phyloP scores from a whole-genome alignment of 2,329 filamentous ascomycete species.

The Pyrenophora graminea region DNA sequence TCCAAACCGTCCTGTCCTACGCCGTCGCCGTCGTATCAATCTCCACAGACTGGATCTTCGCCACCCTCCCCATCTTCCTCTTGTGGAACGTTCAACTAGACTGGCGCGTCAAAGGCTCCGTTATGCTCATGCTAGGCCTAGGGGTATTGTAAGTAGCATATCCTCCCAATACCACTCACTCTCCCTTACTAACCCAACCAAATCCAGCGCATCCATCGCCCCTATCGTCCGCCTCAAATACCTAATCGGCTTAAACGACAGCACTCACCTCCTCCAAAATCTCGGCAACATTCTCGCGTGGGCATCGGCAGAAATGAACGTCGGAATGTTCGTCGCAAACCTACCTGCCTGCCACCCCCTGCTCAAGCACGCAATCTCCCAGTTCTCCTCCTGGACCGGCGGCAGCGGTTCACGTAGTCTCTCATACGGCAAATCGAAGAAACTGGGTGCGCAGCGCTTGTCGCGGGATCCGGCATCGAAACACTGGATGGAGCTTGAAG shows the following conservation, averaged over 20 bases:
- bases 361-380: conserved; percentile 7
- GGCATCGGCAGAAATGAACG: conserved; percentile 13
- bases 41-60: conserved; percentile 11
- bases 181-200: no score
- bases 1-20: conserved; percentile 8
- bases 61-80: conserved; percentile 8
- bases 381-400: conserved; percentile 6
- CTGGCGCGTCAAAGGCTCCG: conserved; percentile 11
- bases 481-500: conserved; percentile 8
- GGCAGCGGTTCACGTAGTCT: neutral
- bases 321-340: conserved; percentile 12
- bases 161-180: neutral
- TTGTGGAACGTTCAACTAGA: conserved; percentile 11
- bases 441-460: neutral
- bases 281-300: conserved; percentile 9
- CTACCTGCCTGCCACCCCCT: conserved; percentile 10
- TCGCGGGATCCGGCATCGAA: neutral
- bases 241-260: conserved; percentile 9
- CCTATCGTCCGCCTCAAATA: conserved; percentile 11
- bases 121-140: conserved; percentile 8
- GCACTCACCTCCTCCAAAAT: conserved; percentile 2
- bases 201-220: conserved; percentile 9
- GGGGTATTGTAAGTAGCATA: conserved; percentile 6
- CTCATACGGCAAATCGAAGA: neutral
- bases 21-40: conserved; percentile 10